Evolutionary conservation across 257 asterid genomes (phyloP).

Genomic region (Capsicum baccatum): DNA sequence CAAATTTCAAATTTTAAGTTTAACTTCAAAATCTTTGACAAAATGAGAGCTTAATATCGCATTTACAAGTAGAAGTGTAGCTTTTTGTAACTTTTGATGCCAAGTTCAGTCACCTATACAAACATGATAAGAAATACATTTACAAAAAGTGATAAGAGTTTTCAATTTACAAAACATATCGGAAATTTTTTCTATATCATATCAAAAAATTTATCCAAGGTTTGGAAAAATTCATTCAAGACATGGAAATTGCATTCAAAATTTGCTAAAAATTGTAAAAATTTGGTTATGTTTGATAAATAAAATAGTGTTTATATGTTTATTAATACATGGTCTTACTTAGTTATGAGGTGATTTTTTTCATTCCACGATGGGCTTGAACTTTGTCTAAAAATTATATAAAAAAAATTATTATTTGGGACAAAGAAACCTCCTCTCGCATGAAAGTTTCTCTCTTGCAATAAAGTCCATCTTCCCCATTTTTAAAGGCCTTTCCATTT

Average conservation of each 20-base stretch:
- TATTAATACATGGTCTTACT: too few species aligned
- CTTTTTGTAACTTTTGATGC: background rate
- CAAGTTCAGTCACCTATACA: background rate
- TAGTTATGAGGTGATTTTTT: too few species aligned
- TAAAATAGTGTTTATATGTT: too few species aligned
- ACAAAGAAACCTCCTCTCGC: background rate
- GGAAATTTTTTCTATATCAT: too few species aligned
- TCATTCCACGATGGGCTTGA: background rate
- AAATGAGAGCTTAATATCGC: background rate
- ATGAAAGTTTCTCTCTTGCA: background rate
- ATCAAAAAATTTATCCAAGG: too few species aligned
- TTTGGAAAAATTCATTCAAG: too few species aligned
- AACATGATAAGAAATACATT: too few species aligned
- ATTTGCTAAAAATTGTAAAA: too few species aligned
- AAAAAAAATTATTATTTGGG: background rate
- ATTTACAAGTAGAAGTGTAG: background rate
- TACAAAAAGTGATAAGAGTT: too few species aligned
- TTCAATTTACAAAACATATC: too few species aligned
- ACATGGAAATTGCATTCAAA: too few species aligned
- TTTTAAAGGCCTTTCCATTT: background rate
- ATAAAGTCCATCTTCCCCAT: background rate
- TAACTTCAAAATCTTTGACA: background rate
- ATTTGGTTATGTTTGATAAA: too few species aligned
- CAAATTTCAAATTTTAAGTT: background rate
- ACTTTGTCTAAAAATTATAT: background rate